Evolutionary conservation across 2,329 filamentous ascomycete species (phyloP).

Genomic region (Paecilomyces fulvus): DNA sequence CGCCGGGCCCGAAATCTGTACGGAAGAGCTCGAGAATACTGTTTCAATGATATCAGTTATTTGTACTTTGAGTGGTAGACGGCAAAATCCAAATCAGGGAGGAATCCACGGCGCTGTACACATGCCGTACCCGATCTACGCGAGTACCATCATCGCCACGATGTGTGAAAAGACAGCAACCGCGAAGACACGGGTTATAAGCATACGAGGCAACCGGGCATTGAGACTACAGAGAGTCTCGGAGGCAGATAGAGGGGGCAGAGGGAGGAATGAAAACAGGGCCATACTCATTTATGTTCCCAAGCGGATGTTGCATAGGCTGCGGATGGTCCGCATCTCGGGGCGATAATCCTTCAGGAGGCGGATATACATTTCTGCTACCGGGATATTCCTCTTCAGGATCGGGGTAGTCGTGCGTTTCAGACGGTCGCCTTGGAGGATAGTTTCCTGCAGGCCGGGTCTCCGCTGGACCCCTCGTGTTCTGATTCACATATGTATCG

Average conservation of each 20-base stretch:
- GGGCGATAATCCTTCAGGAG: conserved; percentile 34
- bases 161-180: not conserved
- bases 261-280: not conserved
- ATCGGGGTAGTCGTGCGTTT: not conserved
- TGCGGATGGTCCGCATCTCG: conserved; percentile 45
- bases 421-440: not conserved
- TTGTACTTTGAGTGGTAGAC: not conserved
- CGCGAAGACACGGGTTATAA: not conserved
- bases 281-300: conserved; percentile 40
- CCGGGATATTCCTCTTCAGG: conserved; percentile 6
- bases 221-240: not conserved
- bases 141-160: not conserved
- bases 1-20: conserved; percentile 9
- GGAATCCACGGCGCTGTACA: not conserved
- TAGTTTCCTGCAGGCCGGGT: not conserved
- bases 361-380: conserved; percentile 6
- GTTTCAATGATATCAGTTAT: not conserved
- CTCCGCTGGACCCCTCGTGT: not conserved
- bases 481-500: conserved; percentile 20
- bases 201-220: not conserved
- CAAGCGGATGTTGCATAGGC: conserved; percentile 37
- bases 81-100: not conserved
- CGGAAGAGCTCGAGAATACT: conserved; percentile 23
- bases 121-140: not conserved
- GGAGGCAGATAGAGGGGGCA: not conserved